A percentile compares a stretch with the other conserved stretches of the same genome.
Evolutionary conservation across 345 rosid species (phyloP).

Genomic region (Litchi chinensis): DNA sequence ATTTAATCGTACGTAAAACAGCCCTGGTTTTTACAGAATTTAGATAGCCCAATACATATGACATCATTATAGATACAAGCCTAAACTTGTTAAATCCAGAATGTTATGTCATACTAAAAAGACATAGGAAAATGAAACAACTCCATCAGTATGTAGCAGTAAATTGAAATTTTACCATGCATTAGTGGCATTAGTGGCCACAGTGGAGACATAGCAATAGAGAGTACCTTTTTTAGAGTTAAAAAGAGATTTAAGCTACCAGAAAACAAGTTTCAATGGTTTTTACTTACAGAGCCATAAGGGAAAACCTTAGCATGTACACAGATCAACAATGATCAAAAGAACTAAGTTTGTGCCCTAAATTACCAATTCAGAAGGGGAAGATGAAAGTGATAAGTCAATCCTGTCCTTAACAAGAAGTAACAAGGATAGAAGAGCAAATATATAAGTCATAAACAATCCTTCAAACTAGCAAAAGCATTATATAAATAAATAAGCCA

Average conservation of each 20-base stretch:
- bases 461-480: too few relatives aligned
- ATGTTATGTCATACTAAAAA: not conserved
- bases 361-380: not conserved
- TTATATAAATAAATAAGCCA: not conserved
- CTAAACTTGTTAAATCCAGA: not conserved
- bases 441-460: too few relatives aligned
- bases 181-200: not conserved
- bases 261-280: not conserved
- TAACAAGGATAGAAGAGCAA: too few relatives aligned
- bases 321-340: not conserved
- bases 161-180: not conserved
- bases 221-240: not conserved
- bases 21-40: not conserved
- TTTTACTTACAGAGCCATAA: not conserved
- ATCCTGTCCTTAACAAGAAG: not conserved
- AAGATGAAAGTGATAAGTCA: not conserved
- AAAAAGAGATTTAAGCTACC: not conserved
- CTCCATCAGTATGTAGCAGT: not conserved
- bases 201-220: not conserved
- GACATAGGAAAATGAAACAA: slow-evolving; percentile 3
- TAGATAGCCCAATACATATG: not conserved
- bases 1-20: not conserved
- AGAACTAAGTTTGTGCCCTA: not conserved
- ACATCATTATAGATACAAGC: not conserved
- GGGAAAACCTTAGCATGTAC: not conserved